Percentiles rank a stretch among this genome's conserved stretches.
Evolutionary conservation across 805 yeast genomes (phyloP).

Genomic region (Zygosaccharomyces gambellarensis): DNA sequence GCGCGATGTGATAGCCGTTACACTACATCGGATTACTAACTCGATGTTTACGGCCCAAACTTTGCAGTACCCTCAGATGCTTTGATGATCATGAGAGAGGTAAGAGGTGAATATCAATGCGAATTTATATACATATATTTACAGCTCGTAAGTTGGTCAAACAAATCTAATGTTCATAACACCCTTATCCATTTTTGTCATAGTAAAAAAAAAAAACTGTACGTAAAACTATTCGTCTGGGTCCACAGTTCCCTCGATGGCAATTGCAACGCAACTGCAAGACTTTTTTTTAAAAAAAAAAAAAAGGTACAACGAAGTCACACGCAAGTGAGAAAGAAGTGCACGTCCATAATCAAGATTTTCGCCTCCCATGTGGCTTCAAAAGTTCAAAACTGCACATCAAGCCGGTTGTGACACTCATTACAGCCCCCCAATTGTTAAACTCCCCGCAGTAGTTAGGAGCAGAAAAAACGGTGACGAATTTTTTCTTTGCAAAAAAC

Average conservation of each 20-base stretch:
- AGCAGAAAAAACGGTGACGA: slow-evolving; percentile 76
- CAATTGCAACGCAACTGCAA: neutral
- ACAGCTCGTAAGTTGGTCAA: too few relatives aligned
- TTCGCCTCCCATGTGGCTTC: slow-evolving; percentile 42
- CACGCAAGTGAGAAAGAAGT: neutral
- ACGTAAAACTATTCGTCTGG: neutral
- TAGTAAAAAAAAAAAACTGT: neutral
- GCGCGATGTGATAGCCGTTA: neutral
- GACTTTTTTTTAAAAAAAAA: neutral
- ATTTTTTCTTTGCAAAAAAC: slow-evolving; percentile 65
- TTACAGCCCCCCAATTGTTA: slow-evolving; percentile 74
- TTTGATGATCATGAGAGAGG: neutral
- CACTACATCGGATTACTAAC: neutral
- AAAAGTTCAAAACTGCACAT: slow-evolving; percentile 69
- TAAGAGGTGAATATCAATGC: neutral
- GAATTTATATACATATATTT: too few relatives aligned
- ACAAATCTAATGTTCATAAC: neutral
- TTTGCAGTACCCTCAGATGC: too few relatives aligned
- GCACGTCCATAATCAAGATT: neutral
- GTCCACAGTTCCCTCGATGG: neutral
- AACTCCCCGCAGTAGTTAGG: slow-evolving; percentile 84
- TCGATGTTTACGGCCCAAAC: too few relatives aligned
- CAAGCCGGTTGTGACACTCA: slow-evolving; percentile 63
- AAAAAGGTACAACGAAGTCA: neutral
- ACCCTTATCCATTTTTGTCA: neutral